Evolutionary conservation across 169 alveolate species (phyloP).

Genomic region (Blepharisma undulans): DNA sequence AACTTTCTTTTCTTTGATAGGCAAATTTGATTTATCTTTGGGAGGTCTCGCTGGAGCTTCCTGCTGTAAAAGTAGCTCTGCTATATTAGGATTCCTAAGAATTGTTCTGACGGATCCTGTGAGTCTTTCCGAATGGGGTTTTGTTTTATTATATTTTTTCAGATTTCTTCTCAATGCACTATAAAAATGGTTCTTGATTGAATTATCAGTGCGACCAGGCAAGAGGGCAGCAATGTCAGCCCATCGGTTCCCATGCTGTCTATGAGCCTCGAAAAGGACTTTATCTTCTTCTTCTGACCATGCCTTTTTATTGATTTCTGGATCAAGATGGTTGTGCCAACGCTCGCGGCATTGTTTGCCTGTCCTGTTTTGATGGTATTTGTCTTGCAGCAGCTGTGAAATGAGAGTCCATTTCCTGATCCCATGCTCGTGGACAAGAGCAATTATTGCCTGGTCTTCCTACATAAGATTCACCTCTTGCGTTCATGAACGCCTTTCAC

Average conservation of each 20-base stretch:
- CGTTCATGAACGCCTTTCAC: conserved; percentile 1
- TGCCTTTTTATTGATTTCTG: conserved; percentile 73
- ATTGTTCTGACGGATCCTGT: conserved; percentile 36
- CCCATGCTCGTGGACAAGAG: conserved; percentile 36
- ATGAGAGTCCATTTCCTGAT: conserved; percentile 35
- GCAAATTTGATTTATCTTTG: not conserved
- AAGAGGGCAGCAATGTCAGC: conserved; percentile 83
- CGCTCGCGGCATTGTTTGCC: conserved; percentile 90
- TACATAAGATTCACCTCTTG: not conserved
- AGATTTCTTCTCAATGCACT: conserved; percentile 67
- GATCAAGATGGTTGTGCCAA: conserved; percentile 86
- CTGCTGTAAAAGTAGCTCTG: conserved; percentile 2
- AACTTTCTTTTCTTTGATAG: not conserved
- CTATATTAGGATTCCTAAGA: conserved; percentile 12
- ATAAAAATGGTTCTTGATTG: conserved; percentile 86
- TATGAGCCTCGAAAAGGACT: conserved; percentile 70
- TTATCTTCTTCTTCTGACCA: conserved; percentile 78
- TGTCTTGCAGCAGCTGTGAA: conserved; percentile 21
- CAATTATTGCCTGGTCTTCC: conserved; percentile 38
- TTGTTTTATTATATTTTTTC: conserved; percentile 27
- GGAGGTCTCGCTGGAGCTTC: not conserved
- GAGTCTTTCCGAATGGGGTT: conserved; percentile 24
- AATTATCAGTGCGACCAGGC: conserved; percentile 89
- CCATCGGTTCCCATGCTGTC: conserved; percentile 86
- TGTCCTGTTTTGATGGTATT: conserved; percentile 25